Evolutionary conservation across 345 rosid genomes (phyloP).

Genomic region (Brassica rapa): DNA sequence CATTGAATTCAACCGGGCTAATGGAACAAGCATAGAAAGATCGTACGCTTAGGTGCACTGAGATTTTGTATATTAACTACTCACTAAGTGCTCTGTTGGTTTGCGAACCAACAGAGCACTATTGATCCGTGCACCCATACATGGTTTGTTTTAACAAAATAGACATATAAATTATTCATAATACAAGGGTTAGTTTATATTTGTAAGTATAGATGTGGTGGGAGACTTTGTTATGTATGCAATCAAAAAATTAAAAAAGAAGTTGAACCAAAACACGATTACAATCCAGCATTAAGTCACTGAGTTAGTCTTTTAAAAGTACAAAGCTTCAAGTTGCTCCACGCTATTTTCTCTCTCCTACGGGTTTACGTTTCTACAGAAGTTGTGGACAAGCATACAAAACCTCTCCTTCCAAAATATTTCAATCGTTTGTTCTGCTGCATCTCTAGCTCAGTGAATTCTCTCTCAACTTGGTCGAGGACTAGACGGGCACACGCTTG

Average conservation of each 20-base stretch:
- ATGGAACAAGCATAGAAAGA: background rate
- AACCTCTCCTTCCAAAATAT: constrained; percentile 22
- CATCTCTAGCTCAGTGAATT: constrained; percentile 23
- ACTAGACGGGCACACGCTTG: constrained; percentile 42
- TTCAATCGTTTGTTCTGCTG: constrained; percentile 3
- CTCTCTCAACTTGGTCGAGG: background rate
- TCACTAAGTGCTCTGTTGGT: background rate
- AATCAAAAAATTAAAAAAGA: background rate
- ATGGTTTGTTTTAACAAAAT: no score
- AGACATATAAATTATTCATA: no score
- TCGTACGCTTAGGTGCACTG: background rate
- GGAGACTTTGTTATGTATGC: background rate
- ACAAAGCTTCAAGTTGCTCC: constrained; percentile 31
- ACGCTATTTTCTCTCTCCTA: constrained; percentile 28
- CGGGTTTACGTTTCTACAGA: constrained; percentile 27
- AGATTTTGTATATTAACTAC: background rate
- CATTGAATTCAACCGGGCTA: background rate
- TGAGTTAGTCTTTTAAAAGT: constrained; percentile 11
- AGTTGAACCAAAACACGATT: constrained; percentile 22
- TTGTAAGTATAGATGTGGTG: background rate
- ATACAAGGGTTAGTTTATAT: no score
- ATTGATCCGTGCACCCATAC: no score
- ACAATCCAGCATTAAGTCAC: constrained; percentile 24
- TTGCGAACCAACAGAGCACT: background rate
- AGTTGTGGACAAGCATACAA: constrained; percentile 19